Evolutionary conservation across 139 green algal species (phyloP).

Genomic region (Tetradesmus obliquus): DNA sequence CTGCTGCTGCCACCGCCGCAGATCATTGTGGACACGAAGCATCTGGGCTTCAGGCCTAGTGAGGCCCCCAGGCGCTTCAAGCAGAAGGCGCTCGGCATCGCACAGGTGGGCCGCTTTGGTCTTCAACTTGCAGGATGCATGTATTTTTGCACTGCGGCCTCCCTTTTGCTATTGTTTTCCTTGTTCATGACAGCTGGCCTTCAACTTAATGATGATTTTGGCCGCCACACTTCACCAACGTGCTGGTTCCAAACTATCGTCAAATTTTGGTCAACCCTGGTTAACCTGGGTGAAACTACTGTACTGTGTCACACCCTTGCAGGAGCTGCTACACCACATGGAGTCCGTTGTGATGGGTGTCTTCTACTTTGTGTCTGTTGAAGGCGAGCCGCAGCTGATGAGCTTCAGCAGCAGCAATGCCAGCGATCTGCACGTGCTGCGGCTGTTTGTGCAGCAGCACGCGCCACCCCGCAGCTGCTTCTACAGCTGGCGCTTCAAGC

Average conservation of each 20-base stretch:
- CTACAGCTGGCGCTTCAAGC: constrained; percentile 33
- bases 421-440: not conserved
- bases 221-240: too few species aligned
- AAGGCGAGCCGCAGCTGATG: constrained; percentile 11
- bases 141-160: not conserved
- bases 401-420: not conserved
- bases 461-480: constrained; percentile 15
- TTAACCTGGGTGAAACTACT: not conserved
- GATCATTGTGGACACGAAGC: not conserved
- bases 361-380: constrained; percentile 13
- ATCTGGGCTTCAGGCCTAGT: constrained; percentile 9
- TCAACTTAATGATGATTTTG: too few species aligned
- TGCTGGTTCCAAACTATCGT: not conserved
- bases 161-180: too few species aligned
- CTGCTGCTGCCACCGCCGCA: not conserved
- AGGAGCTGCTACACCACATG: constrained; percentile 14
- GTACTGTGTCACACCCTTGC: not conserved
- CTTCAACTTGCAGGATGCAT: not conserved
- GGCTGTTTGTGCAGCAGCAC: constrained; percentile 33
- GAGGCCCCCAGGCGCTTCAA: constrained; percentile 19
- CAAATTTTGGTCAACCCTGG: not conserved
- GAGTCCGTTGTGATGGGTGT: not conserved
- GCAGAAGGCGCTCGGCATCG: constrained; percentile 10
- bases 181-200: too few species aligned
- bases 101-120: not conserved